phyloP scores from a whole-genome alignment of 768 basidiomycete genomes.

The Gautieria morchelliformis region DNA sequence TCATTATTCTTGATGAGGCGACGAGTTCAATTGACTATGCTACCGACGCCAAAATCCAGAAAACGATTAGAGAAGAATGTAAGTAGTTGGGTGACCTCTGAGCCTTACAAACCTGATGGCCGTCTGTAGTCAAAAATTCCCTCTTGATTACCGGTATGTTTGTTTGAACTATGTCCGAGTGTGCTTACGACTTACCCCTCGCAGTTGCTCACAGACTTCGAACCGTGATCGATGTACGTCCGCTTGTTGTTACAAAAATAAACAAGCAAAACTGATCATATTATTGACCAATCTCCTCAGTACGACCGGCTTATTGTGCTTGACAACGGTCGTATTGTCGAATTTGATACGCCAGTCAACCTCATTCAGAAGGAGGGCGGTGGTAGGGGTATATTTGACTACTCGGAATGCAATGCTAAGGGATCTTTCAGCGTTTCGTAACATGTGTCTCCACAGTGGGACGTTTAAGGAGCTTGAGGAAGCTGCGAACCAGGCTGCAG shows the following conservation, averaged over 20 bases:
- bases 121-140: slow-evolving; percentile 17
- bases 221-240: slow-evolving; percentile 54
- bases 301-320: slow-evolving; percentile 72
- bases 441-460: slow-evolving; percentile 42
- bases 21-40: slow-evolving; percentile 13
- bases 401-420: not conserved
- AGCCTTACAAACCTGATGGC: slow-evolving; percentile 34
- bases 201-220: slow-evolving; percentile 64
- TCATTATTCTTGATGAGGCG: slow-evolving; percentile 20
- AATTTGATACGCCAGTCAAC: slow-evolving; percentile 44
- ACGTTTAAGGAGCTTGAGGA: slow-evolving; percentile 43
- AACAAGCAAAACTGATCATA: not conserved
- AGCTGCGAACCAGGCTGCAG: slow-evolving; percentile 30
- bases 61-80: slow-evolving; percentile 27
- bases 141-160: slow-evolving; percentile 60
- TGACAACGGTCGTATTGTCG: slow-evolving; percentile 39
- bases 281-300: slow-evolving; percentile 19
- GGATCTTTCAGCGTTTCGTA: slow-evolving; percentile 30
- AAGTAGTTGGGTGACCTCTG: not conserved
- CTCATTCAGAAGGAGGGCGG: slow-evolving; percentile 38
- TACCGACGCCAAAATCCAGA: slow-evolving; percentile 24
- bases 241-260: slow-evolving; percentile 1
- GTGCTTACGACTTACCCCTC: slow-evolving; percentile 5
- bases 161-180: too few species aligned
- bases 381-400: not conserved